Base-by-base conservation (phyloP, 2,329 filamentous ascomycete species). In the Berkeleyomyces rouxiae region DNA sequence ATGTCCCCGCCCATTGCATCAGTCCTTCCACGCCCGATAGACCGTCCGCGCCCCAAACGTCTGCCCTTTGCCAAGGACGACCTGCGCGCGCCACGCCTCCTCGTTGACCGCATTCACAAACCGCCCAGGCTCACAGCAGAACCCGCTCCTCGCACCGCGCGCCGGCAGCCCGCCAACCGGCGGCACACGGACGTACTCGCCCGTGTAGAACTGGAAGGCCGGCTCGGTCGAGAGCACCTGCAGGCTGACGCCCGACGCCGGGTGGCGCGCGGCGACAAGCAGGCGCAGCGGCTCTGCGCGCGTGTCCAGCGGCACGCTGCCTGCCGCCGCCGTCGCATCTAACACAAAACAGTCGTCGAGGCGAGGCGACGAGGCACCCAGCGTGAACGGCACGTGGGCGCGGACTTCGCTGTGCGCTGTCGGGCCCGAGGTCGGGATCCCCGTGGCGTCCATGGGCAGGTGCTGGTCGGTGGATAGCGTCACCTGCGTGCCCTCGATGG, bases 151-250 rank as follows among this genome's bases (percentile, higher is more conserved):
- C 3, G 82, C 70, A 0, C 79, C 82, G 58, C 88, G 81, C 0
- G 85, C 84, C 0, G 86, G 82, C 37, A 81, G 73, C 2, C 78
- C 78, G n/a, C 77, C 79, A 3, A 83, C 77, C 39, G 77, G 85
- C 0, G 88, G 86, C 10, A 95, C 86, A 68, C 93, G 77, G 67
- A 95, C 90, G 70, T 84, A 86, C 70, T 88, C 86, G 67, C 92
- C 93, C 0, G 90, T 95, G 75, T 97, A 97, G 76, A 96, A 95
- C 73, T 97, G 92, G 78, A 96, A 97, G 0, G 90, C 88, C 0
- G 93, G 93, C 77, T 97, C 92, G 0, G 92, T 97, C 76, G 88
- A 93, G 69, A 84, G 78, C 4, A 96, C 86, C 73, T 96, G 88
- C 59, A 97, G 82, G 71, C 95, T 86, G 67, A 96, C 79, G 66